Evolutionary conservation across 805 yeast genomes (phyloP), one percentile per base, ranked within the genome.

Genomic region (Zygosaccharomyces siamensis): DNA sequence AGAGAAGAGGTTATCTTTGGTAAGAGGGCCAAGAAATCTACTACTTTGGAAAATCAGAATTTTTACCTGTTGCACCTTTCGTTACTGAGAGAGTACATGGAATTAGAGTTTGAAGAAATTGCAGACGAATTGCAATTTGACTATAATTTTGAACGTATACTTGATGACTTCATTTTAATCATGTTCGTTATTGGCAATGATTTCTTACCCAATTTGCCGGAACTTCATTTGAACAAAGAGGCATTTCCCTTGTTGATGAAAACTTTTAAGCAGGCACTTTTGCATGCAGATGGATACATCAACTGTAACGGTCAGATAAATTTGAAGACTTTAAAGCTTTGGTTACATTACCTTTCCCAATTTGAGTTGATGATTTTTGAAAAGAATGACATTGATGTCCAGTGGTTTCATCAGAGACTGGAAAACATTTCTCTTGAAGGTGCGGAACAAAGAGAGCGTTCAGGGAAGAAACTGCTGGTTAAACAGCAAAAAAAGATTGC

Each of bases 1-100:
- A 84, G 99, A 74, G 99, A 93, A 72, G 98, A 93, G 69, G 99
- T 95, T 20, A 77, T 79, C 0, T 93, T 93, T 72, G 97, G 97
- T 27, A 70, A 73, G 53, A 67, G 62, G 49, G 68, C 67, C 45
- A 51, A 54, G 23, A 60, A 67, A 50, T 66, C 67, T 21, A 71
- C 68, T 70, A 71, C 79, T 55, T 75, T 93, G 35, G 82, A 83
- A 52, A 84, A 84, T 48, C 96, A 92, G 71, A 83, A 78, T 49
- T 93, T 93, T 61, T 87, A 72, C 63, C 70, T 95, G 50, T 73
- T 93, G 56, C 98, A 93, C 69, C 72, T 93, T 36, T 83, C 96
- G 11, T 72, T 93, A 43, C 83, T 92, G 24, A 80, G 99, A 69
- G 98, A 93, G 67, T 93, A 93, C 64, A 69, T 93, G 62, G 86